A percentile compares a stretch with the other conserved stretches of the same genome.
These are phyloP conservation scores for Cercophora sp. DNA, from an alignment of 495 filamentous ascomycete genomes.

Conservation along the genomic window DNA sequence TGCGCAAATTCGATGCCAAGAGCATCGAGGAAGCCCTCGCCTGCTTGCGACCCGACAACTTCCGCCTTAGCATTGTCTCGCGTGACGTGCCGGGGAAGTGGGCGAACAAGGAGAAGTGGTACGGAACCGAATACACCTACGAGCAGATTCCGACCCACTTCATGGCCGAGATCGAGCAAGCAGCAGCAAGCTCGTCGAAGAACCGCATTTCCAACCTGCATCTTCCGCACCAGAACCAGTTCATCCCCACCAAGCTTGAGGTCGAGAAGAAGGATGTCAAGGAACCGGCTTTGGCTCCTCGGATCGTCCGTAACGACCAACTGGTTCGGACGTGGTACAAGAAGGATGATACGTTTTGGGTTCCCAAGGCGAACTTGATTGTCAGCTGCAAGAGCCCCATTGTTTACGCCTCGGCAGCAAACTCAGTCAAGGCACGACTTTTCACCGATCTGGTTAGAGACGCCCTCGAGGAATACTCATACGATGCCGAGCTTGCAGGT, in stretches of 20 bases:
- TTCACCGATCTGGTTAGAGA: conserved; percentile 88
- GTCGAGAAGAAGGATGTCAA: conserved; percentile 89
- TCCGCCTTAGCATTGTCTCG: conserved; percentile 75
- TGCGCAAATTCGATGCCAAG: conserved; percentile 74
- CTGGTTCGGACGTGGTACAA: conserved; percentile 91
- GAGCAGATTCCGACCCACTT: conserved; percentile 79
- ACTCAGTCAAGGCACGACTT: conserved; percentile 69
- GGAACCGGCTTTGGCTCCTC: conserved; percentile 68
- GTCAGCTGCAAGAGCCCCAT: conserved; percentile 77
- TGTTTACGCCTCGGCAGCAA: conserved; percentile 70
- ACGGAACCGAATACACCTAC: conserved; percentile 87
- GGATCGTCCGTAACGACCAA: conserved; percentile 83
- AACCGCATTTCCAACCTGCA: conserved; percentile 68
- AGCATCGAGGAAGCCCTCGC: conserved; percentile 70
- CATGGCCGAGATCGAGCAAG: conserved; percentile 61
- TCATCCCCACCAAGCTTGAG: conserved; percentile 88
- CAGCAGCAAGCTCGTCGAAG: conserved; percentile 51
- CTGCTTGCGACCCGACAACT: conserved; percentile 83
- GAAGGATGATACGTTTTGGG: conserved; percentile 98
- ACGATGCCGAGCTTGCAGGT: conserved; percentile 92
- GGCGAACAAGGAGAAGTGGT: conserved; percentile 93
- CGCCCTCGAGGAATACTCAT: conserved; percentile 89
- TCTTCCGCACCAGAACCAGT: conserved; percentile 91
- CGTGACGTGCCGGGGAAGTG: conserved; percentile 80
- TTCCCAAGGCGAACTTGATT: conserved; percentile 85